Evolutionary conservation across 192 early-diverging fungal genomes (phyloP).

Genomic region (Thamnidium elegans): DNA sequence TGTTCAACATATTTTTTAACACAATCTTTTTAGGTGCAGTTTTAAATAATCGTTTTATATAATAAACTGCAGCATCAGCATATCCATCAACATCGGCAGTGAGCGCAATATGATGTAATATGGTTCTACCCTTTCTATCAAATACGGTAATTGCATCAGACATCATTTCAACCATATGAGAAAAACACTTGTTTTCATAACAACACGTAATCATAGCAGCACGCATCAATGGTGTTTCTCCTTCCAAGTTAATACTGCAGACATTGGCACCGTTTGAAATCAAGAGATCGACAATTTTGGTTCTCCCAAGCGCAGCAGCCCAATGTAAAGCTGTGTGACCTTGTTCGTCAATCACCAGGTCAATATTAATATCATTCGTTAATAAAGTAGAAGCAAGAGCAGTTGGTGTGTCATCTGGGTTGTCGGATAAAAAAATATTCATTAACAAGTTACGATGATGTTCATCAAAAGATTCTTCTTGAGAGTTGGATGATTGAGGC

Average conservation of each 20-base stretch:
- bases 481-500: background rate
- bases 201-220: constrained; percentile 86
- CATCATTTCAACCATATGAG: constrained; percentile 68
- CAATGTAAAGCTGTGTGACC: constrained; percentile 96
- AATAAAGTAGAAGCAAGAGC: constrained; percentile 39
- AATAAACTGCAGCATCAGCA: constrained; percentile 72
- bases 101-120: constrained; percentile 88
- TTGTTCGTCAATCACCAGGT: constrained; percentile 89
- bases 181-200: constrained; percentile 75
- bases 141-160: constrained; percentile 64
- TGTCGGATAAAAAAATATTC: constrained; percentile 81
- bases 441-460: constrained; percentile 75
- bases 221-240: constrained; percentile 87
- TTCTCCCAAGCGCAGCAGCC: constrained; percentile 85
- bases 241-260: constrained; percentile 66
- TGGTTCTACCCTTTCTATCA: constrained; percentile 74
- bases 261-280: constrained; percentile 74
- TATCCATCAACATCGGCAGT: constrained; percentile 68
- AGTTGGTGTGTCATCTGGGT: constrained; percentile 55
- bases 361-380: constrained; percentile 62
- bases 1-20: constrained; percentile 46
- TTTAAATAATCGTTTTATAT: constrained; percentile 79
- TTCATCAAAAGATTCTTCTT: constrained; percentile 38
- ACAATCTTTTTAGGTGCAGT: constrained; percentile 21
- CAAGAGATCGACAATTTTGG: constrained; percentile 72